Evolutionary conservation across 345 rosid genomes (phyloP).

Genomic region (Bruguiera gymnorhiza): DNA sequence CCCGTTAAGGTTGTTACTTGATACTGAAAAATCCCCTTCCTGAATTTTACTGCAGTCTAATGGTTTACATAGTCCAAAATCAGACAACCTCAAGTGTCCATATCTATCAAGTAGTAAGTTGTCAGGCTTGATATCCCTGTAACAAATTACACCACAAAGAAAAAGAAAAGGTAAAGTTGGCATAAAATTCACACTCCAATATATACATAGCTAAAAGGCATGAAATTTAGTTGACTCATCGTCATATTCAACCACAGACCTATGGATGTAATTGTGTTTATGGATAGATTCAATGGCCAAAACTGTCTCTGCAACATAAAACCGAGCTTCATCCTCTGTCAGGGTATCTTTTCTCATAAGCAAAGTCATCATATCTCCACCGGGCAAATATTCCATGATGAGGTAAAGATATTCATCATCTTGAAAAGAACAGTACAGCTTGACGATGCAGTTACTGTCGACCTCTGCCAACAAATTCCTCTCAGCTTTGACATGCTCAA

Average conservation of each 20-base stretch:
- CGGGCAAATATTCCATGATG: conserved; percentile 95
- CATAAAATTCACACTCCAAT: conserved; percentile 3
- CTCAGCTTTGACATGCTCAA: conserved; percentile 93
- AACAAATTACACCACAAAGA: conserved; percentile 12
- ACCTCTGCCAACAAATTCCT: conserved; percentile 95
- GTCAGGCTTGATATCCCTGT: conserved; percentile 92
- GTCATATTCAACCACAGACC: conserved; percentile 38
- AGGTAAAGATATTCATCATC: conserved; percentile 87
- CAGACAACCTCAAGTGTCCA: conserved; percentile 89
- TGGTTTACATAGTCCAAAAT: conserved; percentile 95
- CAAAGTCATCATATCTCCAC: conserved; percentile 98
- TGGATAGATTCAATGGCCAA: conserved; percentile 94
- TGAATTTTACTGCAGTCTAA: conserved; percentile 76
- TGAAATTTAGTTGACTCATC: neutral
- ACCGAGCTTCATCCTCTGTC: conserved; percentile 82
- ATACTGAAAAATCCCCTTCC: conserved; percentile 63
- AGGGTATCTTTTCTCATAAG: conserved; percentile 93
- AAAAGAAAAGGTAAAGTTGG: conserved; percentile 10
- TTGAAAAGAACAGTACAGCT: conserved; percentile 89
- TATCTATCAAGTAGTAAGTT: conserved; percentile 80
- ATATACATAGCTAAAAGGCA: neutral
- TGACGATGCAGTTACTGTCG: conserved; percentile 95
- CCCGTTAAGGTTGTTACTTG: conserved; percentile 34
- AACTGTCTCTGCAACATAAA: conserved; percentile 84
- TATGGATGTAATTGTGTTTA: conserved; percentile 84